Evolutionary conservation across 495 filamentous ascomycete species (phyloP).

Genomic region (Chaetomidium leptoderma): DNA sequence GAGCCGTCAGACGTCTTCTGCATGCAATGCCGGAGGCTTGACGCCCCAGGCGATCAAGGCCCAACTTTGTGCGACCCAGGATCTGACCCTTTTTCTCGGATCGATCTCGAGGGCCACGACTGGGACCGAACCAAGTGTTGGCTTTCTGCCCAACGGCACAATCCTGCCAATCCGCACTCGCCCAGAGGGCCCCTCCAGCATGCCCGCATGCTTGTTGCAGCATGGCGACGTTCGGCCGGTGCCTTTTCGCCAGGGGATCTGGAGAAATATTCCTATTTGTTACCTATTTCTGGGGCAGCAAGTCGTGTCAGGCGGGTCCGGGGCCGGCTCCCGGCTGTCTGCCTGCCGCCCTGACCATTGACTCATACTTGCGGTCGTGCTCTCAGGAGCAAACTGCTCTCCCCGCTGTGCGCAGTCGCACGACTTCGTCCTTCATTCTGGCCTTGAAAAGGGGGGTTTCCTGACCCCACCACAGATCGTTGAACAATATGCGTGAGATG

Average conservation of each 20-base stretch:
- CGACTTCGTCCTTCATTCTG: not conserved
- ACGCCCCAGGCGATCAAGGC: conserved; percentile 20
- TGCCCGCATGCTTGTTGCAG: conserved; percentile 13
- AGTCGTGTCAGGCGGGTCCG: conserved; percentile 15
- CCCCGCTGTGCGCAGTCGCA: conserved; percentile 1
- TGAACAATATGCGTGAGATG: no score
- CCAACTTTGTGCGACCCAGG: conserved; percentile 23
- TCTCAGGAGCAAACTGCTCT: conserved; percentile 8
- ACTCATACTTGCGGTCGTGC: conserved; percentile 6
- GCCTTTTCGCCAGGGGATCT: conserved; percentile 6
- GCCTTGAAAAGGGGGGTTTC: not conserved
- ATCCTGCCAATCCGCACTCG: conserved; percentile 21
- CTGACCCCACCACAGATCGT: no score
- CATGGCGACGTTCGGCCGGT: conserved; percentile 16
- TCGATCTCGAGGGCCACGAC: conserved; percentile 25
- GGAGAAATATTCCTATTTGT: conserved; percentile 13
- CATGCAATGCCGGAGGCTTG: conserved; percentile 14
- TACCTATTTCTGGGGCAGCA: conserved; percentile 17
- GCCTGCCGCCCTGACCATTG: no score
- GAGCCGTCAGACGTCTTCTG: conserved; percentile 21
- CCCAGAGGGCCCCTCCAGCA: conserved; percentile 6
- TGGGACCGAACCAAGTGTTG: conserved; percentile 18
- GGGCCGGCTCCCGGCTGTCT: not conserved
- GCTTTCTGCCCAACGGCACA: conserved; percentile 29
- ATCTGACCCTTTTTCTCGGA: conserved; percentile 15